phyloP scores from a whole-genome alignment of 192 early-diverging fungal genomes.

The Cladochytrium replicatum region DNA sequence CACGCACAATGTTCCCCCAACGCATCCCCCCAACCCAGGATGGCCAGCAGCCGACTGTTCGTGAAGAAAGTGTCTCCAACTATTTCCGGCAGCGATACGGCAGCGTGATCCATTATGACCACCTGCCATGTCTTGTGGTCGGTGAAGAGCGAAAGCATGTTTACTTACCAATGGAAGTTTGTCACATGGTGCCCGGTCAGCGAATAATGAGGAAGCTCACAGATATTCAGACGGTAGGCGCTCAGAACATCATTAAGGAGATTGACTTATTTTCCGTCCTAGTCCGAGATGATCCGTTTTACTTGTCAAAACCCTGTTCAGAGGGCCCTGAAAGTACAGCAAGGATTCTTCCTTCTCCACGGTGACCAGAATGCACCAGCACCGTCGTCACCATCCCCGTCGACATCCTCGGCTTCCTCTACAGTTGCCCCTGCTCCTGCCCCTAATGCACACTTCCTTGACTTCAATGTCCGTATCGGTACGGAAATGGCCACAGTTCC shows the following conservation, averaged over 20 bases:
- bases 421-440: slow-evolving; percentile 3
- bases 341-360: slow-evolving; percentile 13
- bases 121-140: slow-evolving; percentile 57
- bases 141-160: slow-evolving; percentile 35
- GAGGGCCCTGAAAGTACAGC: slow-evolving; percentile 49
- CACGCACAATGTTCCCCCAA: slow-evolving; percentile 38
- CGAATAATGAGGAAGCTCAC: slow-evolving; percentile 65
- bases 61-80: slow-evolving; percentile 32
- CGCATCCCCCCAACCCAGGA: too few relatives aligned
- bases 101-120: slow-evolving; percentile 52
- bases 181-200: slow-evolving; percentile 62
- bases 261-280: neutral
- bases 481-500: neutral
- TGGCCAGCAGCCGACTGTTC: slow-evolving; percentile 10
- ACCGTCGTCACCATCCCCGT: too few relatives aligned
- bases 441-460: neutral
- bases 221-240: slow-evolving; percentile 59
- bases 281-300: slow-evolving; percentile 61
- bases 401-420: slow-evolving; percentile 3
- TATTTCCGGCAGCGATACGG: slow-evolving; percentile 66
- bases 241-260: slow-evolving; percentile 11
- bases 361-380: too few relatives aligned
- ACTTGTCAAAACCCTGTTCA: slow-evolving; percentile 53
- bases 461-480: neutral
- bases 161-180: slow-evolving; percentile 76